Evolutionary conservation across 768 basidiomycete genomes (phyloP), one percentile per base, ranked within the genome.

Genomic region (Suillus discolor): DNA sequence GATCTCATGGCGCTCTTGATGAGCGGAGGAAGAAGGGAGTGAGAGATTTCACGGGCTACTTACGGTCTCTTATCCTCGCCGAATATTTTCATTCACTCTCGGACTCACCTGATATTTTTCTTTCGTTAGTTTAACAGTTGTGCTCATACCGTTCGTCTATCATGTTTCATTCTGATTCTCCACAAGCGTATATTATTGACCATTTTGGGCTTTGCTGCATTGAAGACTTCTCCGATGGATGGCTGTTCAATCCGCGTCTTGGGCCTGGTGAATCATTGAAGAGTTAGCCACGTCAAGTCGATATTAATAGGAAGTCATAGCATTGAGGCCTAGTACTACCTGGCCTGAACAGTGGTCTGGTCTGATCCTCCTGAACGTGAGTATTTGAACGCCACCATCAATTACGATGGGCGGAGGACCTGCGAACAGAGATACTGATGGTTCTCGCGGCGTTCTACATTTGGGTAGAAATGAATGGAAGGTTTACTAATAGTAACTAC

Each of bases 1-100:
- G 92, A 94, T 73, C 79, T 94, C 69, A 93, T 94, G 89, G 87
- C 92, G 54, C 82, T 94, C 66, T 84, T 94, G 67, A 89, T 94
- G 91, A 89, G 88, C 62, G 89, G 89, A 63, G 67, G 69, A 47
- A 88, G 85, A 69, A 81, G 90, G 77, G 90, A 92, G 70, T 92
- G 79, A 87, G 69, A 62, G 28, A 47, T 53, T 38, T 55, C 44
- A 59, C 28, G 55, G 62, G 65, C 45, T 69, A 13, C 63, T 64
- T 63, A 62, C 51, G 64, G 65, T 66, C 68, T 68, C 67, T 59
- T 65, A 64, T 66, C 66, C 36, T 63, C 54, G 4, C 34, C 47
- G 41, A 63, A 65, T 54, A 64, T 63, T 51, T 7, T 51, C 28
- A 62, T 69, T 66, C 45, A 64, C 20, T 63, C 36, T 66, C 53